Evolutionary conservation across 495 filamentous ascomycete species (phyloP).

Genomic region (Hypoxylon lienhwacheense): DNA sequence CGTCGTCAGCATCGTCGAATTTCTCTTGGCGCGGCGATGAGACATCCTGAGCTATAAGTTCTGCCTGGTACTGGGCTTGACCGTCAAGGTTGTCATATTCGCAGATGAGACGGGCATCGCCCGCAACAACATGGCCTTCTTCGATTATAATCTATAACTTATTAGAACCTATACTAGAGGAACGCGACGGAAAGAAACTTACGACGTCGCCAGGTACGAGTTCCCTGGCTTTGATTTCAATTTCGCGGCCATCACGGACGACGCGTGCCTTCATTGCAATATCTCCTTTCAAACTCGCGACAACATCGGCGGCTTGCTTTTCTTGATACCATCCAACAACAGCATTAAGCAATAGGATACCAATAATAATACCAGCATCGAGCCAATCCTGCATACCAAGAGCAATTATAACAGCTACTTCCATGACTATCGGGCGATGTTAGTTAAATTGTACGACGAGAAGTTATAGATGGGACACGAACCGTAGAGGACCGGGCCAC

Average conservation of each 20-base stretch:
- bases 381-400: slow-evolving; percentile 80
- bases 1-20: slow-evolving; percentile 60
- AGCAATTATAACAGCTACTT: slow-evolving; percentile 76
- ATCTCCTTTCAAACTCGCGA: slow-evolving; percentile 76
- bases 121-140: slow-evolving; percentile 73
- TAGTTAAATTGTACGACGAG: slow-evolving; percentile 20
- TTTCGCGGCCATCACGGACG: slow-evolving; percentile 69
- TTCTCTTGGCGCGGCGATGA: slow-evolving; percentile 63
- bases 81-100: slow-evolving; percentile 71
- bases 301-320: slow-evolving; percentile 81
- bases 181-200: slow-evolving; percentile 39
- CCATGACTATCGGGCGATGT: slow-evolving; percentile 65
- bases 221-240: slow-evolving; percentile 74
- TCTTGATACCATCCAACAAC: slow-evolving; percentile 83
- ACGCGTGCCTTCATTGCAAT: slow-evolving; percentile 78
- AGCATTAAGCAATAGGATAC: slow-evolving; percentile 75
- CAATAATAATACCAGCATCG: slow-evolving; percentile 79
- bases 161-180: slow-evolving; percentile 1
- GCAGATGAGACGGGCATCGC: slow-evolving; percentile 74
- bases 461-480: slow-evolving; percentile 37
- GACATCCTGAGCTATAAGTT: slow-evolving; percentile 57
- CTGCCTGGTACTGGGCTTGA: slow-evolving; percentile 67
- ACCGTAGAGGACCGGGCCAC: slow-evolving; percentile 81
- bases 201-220: slow-evolving; percentile 79
- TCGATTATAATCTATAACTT: slow-evolving; percentile 61